Evolutionary conservation across 306 rosid species (phyloP).

Genomic region (Fragaria vesca): DNA sequence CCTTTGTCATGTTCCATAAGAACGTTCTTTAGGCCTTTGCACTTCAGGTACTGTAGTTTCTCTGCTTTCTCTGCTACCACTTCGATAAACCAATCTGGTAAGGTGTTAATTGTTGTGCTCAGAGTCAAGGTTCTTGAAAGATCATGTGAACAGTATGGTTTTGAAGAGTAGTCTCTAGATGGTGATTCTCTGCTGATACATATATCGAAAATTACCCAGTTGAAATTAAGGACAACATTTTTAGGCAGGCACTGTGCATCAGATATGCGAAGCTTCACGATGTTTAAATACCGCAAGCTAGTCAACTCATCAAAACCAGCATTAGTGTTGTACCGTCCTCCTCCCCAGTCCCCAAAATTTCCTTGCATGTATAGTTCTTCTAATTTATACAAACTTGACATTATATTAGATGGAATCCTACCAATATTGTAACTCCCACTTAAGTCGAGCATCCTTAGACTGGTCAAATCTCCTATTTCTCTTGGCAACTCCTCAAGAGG

Average conservation of each 20-base stretch:
- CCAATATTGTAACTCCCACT: background rate
- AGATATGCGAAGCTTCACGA: background rate
- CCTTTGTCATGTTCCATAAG: background rate
- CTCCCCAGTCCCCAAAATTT: background rate
- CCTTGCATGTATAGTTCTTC: background rate
- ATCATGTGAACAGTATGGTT: background rate
- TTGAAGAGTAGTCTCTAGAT: slow-evolving; percentile 1
- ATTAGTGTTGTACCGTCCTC: background rate
- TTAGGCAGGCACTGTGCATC: slow-evolving; percentile 1
- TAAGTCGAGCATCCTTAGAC: background rate
- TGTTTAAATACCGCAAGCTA: background rate
- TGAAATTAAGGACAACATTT: background rate
- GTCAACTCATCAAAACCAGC: background rate
- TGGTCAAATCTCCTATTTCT: background rate
- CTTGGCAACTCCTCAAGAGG: background rate
- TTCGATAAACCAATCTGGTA: slow-evolving; percentile 6
- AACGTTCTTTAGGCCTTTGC: background rate
- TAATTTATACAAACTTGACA: background rate
- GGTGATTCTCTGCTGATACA: background rate
- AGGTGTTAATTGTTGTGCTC: background rate
- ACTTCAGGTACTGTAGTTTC: background rate
- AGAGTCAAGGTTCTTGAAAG: background rate
- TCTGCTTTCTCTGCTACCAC: background rate
- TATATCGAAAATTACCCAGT: background rate
- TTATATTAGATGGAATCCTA: background rate